Percentiles rank a stretch among this genome's conserved stretches.
Conservation (phyloP, 441 rosid genomes). For the Adansonia madagascariensis region DNA sequence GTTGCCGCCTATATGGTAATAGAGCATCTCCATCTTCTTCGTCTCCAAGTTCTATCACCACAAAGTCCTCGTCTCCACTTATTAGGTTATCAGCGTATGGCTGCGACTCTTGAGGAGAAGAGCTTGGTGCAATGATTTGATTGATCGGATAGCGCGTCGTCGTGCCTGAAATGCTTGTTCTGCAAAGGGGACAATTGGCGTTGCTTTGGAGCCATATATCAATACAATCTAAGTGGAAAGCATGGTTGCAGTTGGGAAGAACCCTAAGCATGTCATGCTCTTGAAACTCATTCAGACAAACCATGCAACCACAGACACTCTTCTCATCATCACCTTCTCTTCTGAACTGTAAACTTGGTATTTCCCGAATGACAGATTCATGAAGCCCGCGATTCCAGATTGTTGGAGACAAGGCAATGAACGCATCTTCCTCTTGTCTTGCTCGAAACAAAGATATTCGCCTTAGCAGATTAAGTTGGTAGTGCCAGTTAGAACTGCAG, state of each 20-base stretch:
- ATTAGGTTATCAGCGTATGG: constrained; percentile 43
- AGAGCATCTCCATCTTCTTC: constrained; percentile 33
- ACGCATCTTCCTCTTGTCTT: constrained; percentile 55
- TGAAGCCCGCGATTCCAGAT: constrained; percentile 55
- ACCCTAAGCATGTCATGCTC: constrained; percentile 60
- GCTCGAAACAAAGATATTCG: constrained; percentile 39
- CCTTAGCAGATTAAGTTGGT: constrained; percentile 48
- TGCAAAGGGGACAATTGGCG: constrained; percentile 65
- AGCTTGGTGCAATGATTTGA: constrained; percentile 57
- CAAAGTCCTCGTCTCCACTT: constrained; percentile 54
- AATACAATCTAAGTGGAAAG: constrained; percentile 66
- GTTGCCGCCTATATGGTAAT: constrained; percentile 24
- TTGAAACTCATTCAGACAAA: constrained; percentile 65
- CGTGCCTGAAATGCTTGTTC: constrained; percentile 57
- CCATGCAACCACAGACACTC: constrained; percentile 53
- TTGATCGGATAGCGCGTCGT: constrained; percentile 41
- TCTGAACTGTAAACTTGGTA: constrained; percentile 56
- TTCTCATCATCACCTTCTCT: constrained; percentile 36
- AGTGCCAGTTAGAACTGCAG: constrained; percentile 49
- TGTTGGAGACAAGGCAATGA: constrained; percentile 58
- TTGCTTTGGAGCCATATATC: constrained; percentile 65
- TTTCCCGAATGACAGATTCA: constrained; percentile 50
- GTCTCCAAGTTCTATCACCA: constrained; percentile 62
- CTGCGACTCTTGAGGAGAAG: constrained; percentile 63
- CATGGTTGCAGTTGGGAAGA: constrained; percentile 62